phyloP scores from a whole-genome alignment of 106 monocot species.

The Phalaenopsis equestris region DNA sequence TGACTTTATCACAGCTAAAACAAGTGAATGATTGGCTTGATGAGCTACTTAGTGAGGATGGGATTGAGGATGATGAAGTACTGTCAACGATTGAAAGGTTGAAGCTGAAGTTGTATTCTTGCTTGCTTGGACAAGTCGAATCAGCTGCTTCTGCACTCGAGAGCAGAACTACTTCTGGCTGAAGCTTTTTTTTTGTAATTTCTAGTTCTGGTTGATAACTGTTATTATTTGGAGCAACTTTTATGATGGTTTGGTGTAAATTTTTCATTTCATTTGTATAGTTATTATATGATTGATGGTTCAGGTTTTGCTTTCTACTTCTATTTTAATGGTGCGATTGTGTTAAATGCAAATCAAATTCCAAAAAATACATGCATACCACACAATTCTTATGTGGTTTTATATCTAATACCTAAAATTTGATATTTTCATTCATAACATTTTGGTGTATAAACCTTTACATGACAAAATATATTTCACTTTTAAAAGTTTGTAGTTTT shows the following conservation, averaged over 20 bases:
- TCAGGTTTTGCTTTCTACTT: not conserved
- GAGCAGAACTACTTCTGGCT: slow-evolving; percentile 16
- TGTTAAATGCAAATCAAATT: too few species aligned
- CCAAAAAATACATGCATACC: too few species aligned
- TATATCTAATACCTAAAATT: too few species aligned
- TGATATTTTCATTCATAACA: too few species aligned
- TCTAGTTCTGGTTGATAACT: too few species aligned
- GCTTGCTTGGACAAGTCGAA: slow-evolving; percentile 58
- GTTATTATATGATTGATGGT: not conserved
- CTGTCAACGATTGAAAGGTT: slow-evolving; percentile 38
- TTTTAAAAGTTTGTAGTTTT: too few species aligned
- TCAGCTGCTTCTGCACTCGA: slow-evolving; percentile 58
- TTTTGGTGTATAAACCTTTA: too few species aligned
- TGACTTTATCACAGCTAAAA: slow-evolving; percentile 74
- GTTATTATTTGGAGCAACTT: not conserved
- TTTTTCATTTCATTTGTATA: not conserved
- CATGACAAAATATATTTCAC: too few species aligned
- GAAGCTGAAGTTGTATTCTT: slow-evolving; percentile 70
- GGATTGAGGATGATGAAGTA: slow-evolving; percentile 17
- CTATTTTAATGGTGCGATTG: too few species aligned
- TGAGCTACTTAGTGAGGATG: slow-evolving; percentile 31
- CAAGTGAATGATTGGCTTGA: slow-evolving; percentile 72
- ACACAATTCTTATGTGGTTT: too few species aligned
- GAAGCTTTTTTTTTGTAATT: not conserved
- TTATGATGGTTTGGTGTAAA: not conserved